phyloP scores from a whole-genome alignment of 2,329 filamentous ascomycete genomes.

The Eutypa lata region DNA sequence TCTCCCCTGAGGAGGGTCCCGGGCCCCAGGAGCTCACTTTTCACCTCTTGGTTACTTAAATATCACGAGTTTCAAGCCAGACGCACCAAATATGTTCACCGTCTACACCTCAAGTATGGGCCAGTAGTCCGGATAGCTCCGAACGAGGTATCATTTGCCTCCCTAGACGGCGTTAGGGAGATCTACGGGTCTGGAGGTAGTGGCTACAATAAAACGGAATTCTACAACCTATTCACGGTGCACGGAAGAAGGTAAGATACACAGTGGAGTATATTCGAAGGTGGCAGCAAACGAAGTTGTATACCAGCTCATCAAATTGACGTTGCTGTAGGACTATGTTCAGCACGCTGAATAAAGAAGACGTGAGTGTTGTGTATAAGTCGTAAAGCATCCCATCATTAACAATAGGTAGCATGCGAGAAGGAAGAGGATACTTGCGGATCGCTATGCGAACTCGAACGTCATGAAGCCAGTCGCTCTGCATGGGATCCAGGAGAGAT shows the following conservation, averaged over 20 bases:
- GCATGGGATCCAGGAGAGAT: constrained; percentile 55
- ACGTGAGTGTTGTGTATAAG: constrained; percentile 35
- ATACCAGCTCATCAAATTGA: constrained; percentile 1
- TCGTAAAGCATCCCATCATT: not conserved
- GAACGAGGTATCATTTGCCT: constrained; percentile 58
- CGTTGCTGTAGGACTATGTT: constrained; percentile 52
- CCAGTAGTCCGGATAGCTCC: constrained; percentile 56
- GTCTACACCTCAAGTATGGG: constrained; percentile 53
- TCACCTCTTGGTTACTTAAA: constrained; percentile 50
- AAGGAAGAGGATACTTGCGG: constrained; percentile 61
- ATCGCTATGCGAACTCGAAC: constrained; percentile 68
- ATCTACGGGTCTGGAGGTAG: constrained; percentile 62
- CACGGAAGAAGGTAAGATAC: constrained; percentile 51
- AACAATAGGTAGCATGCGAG: constrained; percentile 52
- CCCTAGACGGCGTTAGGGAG: constrained; percentile 54
- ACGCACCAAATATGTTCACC: constrained; percentile 54
- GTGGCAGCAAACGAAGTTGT: not conserved
- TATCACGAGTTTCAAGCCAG: constrained; percentile 54
- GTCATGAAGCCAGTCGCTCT: constrained; percentile 55
- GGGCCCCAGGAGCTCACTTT: constrained; percentile 44
- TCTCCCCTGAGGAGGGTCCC: constrained; percentile 43
- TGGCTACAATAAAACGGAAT: constrained; percentile 63
- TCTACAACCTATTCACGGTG: constrained; percentile 59
- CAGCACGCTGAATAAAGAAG: constrained; percentile 51
- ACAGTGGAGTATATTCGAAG: not conserved